Conservation (phyloP, 2,329 filamentous ascomycete genomes). For the Verticillium isaacii region DNA sequence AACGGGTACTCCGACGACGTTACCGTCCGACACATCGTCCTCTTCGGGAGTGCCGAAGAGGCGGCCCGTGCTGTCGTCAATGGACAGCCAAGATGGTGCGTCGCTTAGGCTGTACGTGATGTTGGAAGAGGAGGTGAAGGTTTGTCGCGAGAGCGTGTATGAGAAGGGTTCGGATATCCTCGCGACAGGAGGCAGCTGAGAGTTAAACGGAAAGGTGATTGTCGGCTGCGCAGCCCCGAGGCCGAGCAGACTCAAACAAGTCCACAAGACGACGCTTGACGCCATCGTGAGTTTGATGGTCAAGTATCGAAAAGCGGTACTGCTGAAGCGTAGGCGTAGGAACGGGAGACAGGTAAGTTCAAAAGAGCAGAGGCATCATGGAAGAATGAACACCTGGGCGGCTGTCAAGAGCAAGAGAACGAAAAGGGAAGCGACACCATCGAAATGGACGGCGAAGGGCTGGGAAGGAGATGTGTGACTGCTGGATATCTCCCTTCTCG, state of each 20-base stretch:
- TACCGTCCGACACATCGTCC: conserved; percentile 39
- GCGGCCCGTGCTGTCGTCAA: conserved; percentile 60
- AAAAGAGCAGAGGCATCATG: conserved; percentile 5
- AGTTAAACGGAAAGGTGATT: conserved; percentile 70
- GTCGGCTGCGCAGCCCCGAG: conserved; percentile 27
- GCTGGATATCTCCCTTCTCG: background rate
- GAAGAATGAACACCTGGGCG: background rate
- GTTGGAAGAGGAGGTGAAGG: conserved; percentile 58
- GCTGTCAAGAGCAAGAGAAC: background rate
- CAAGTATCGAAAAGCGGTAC: background rate
- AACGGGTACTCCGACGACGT: conserved; percentile 57
- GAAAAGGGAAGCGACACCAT: background rate
- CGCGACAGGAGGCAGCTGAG: conserved; percentile 77
- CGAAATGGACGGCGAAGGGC: background rate
- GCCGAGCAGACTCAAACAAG: conserved; percentile 2
- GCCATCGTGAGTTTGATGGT: background rate
- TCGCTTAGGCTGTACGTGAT: conserved; percentile 63
- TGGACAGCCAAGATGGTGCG: conserved; percentile 68
- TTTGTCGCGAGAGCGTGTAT: conserved; percentile 68
- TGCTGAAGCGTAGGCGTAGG: background rate
- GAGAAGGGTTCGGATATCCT: conserved; percentile 62
- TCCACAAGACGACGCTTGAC: background rate
- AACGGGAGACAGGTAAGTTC: conserved; percentile 6
- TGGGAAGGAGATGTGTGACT: background rate
- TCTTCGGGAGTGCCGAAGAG: conserved; percentile 66